Conservation (phyloP, 1,284 basidiomycete genomes). For the Marasmius oreades region DNA sequence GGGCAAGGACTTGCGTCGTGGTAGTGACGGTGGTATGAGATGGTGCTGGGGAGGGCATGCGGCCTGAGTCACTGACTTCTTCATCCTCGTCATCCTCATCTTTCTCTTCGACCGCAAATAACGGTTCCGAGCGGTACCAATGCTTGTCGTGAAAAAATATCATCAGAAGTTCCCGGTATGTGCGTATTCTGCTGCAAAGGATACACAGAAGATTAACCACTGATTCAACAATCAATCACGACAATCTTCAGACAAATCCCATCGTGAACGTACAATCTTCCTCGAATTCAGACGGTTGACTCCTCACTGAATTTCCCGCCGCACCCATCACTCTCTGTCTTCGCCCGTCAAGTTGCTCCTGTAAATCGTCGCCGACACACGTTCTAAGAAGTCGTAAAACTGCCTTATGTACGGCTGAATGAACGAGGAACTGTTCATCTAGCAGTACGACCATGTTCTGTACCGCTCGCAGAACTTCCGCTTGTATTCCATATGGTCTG, state of each 20-base stretch:
- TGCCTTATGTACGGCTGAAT: conserved; percentile 87
- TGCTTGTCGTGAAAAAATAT: conserved; percentile 95
- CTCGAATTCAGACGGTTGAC: conserved; percentile 80
- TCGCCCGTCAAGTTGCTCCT: conserved; percentile 74
- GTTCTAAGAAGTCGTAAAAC: conserved; percentile 82
- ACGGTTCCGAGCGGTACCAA: conserved; percentile 70
- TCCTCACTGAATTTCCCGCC: conserved; percentile 63
- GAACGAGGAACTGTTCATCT: conserved; percentile 88
- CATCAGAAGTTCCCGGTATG: conserved; percentile 87
- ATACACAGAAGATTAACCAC: conserved; percentile 91
- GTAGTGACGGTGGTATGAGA: conserved; percentile 57
- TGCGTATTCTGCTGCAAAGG: conserved; percentile 85
- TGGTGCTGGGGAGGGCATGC: conserved; percentile 49
- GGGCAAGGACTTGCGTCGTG: conserved; percentile 41
- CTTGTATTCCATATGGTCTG: conserved; percentile 82
- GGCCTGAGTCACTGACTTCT: conserved; percentile 20
- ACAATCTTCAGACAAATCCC: conserved; percentile 3
- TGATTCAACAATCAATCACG: conserved; percentile 24
- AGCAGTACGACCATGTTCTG: conserved; percentile 87
- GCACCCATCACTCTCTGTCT: conserved; percentile 76
- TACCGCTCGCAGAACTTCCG: conserved; percentile 78
- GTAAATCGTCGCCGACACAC: conserved; percentile 88
- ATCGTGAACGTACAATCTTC: conserved; percentile 64
- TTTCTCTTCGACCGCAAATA: conserved; percentile 67
- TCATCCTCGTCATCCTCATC: conserved; percentile 40